Evolutionary conservation across 352 stramenopile genomes (phyloP), one percentile per base, ranked within the genome.

Genomic region (Phytophthora pini): DNA sequence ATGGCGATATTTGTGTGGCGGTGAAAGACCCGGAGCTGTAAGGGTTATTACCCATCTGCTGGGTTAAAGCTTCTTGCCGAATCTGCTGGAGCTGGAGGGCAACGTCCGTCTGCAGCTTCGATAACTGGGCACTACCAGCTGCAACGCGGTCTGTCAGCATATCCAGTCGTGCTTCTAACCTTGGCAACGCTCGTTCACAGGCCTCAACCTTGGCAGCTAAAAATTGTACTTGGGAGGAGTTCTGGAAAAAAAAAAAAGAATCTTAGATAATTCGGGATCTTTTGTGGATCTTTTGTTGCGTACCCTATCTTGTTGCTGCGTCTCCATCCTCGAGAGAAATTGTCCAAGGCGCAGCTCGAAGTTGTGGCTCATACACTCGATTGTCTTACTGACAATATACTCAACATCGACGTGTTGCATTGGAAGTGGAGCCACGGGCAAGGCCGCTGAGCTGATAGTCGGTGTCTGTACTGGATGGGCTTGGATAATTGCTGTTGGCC

Each of bases 361-460:
- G 52, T 87, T 88, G 41, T 80, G 74, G 39, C 82, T 88, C 79
- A 88, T 87, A 36, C 75, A 82, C 61, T 88, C 79, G 26, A 90
- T 86, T 0, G 81, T 90, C 40, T 77, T 79, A 60, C 70, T 84
- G 45, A 89, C 80, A 22, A 89, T 87, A 49, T 76, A 85, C 64
- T 90, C 81, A 20, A 90, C 76, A 40, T 88, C 79, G 0, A 74
- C 55, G 31, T 79, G 69, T 17, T 85, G 76, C 13, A 84, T 47
- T 3, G 66, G 61, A 9, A 68, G n/a, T 12, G 41, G 48, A 15
- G 41, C 27, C 17, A 67, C 27, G 32, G 66, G 38, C 13, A 65
- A 34, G 2, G 43, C 27, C 3, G 53, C n/a, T 12, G 57, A 7
- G 57, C 43, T n/a, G n/a, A 66, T 57, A 31, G 27, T 56, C 11